Conservation (phyloP, 306 rosid genomes). For the Sicyos edulis region DNA sequence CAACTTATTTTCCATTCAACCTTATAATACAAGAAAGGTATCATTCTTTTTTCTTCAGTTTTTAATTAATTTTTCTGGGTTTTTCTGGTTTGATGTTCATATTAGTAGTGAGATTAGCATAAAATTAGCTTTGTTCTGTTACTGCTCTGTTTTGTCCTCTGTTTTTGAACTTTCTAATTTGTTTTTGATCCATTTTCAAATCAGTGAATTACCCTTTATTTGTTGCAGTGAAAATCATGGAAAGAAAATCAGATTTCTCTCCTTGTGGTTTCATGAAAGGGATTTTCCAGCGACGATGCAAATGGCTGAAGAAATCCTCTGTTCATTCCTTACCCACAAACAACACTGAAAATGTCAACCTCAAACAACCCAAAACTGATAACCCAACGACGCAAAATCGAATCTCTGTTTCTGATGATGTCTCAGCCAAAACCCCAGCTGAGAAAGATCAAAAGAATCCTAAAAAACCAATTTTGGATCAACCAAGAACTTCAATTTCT, state of each 20-base stretch:
- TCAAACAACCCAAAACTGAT: not conserved
- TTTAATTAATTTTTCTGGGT: not conserved
- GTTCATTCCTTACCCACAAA: conserved; percentile 66
- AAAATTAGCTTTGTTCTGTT: not conserved
- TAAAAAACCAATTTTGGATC: conserved; percentile 26
- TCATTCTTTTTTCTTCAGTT: not conserved
- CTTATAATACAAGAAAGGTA: conserved; percentile 3
- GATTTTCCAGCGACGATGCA: conserved; percentile 42
- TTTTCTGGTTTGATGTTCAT: not conserved
- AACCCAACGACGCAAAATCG: not conserved
- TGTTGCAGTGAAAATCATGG: conserved; percentile 29
- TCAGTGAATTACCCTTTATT: not conserved
- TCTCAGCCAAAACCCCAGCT: not conserved
- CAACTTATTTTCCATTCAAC: not conserved
- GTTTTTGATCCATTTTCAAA: not conserved
- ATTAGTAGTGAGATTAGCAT: not conserved
- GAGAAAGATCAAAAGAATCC: conserved; percentile 28
- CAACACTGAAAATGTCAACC: conserved; percentile 19
- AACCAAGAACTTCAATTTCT: conserved; percentile 26
- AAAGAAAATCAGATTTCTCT: conserved; percentile 30
- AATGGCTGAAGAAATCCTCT: conserved; percentile 55
- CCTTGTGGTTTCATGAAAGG: conserved; percentile 64
- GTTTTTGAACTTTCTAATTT: conserved; percentile 5
- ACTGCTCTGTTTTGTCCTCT: not conserved
- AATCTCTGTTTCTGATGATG: not conserved